Percentiles rank a stretch among this genome's conserved stretches.
These are phyloP conservation scores for Curvularia spicifera DNA, from an alignment of 2,329 filamentous ascomycete species.

Conservation along the genomic window DNA sequence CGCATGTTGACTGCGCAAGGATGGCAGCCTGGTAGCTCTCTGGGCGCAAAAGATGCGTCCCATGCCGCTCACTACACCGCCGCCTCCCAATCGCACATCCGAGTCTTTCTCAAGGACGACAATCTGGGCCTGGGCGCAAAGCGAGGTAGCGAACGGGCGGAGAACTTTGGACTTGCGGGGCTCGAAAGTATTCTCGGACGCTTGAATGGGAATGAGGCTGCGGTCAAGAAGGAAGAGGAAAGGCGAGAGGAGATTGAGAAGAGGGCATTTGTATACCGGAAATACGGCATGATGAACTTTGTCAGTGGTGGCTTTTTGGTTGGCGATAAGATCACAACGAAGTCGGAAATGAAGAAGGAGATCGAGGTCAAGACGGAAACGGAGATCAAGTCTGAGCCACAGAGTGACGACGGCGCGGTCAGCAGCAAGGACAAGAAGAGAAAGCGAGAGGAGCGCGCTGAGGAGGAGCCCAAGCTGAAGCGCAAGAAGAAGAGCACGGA, in stretches of 20 bases:
- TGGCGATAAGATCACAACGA: slow-evolving; percentile 61
- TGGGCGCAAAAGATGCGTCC: slow-evolving; percentile 77
- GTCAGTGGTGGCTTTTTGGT: slow-evolving; percentile 80
- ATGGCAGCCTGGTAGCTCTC: slow-evolving; percentile 83
- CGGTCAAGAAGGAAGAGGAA: slow-evolving; percentile 72
- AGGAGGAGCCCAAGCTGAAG: slow-evolving; percentile 43
- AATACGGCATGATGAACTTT: slow-evolving; percentile 83
- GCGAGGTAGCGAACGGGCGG: slow-evolving; percentile 68
- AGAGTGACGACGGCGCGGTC: slow-evolving; percentile 35
- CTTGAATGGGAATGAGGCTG: slow-evolving; percentile 85
- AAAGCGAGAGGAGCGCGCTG: slow-evolving; percentile 45
- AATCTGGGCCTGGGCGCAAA: slow-evolving; percentile 88
- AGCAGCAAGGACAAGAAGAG: slow-evolving; percentile 42
- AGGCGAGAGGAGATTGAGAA: slow-evolving; percentile 73
- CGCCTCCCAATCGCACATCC: slow-evolving; percentile 84
- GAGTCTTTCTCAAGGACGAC: slow-evolving; percentile 86
- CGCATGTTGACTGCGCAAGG: slow-evolving; percentile 87
- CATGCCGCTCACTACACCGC: slow-evolving; percentile 79
- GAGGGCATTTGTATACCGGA: slow-evolving; percentile 74
- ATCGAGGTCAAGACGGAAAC: slow-evolving; percentile 40
- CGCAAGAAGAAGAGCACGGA: slow-evolving; percentile 48
- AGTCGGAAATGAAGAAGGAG: slow-evolving; percentile 53
- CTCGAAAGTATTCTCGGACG: slow-evolving; percentile 87
- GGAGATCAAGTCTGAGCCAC: slow-evolving; percentile 53
- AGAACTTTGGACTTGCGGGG: slow-evolving; percentile 83